Evolutionary conservation across 2,329 filamentous ascomycete genomes (phyloP).

Genomic region (Raffaelea deltoideospora): DNA sequence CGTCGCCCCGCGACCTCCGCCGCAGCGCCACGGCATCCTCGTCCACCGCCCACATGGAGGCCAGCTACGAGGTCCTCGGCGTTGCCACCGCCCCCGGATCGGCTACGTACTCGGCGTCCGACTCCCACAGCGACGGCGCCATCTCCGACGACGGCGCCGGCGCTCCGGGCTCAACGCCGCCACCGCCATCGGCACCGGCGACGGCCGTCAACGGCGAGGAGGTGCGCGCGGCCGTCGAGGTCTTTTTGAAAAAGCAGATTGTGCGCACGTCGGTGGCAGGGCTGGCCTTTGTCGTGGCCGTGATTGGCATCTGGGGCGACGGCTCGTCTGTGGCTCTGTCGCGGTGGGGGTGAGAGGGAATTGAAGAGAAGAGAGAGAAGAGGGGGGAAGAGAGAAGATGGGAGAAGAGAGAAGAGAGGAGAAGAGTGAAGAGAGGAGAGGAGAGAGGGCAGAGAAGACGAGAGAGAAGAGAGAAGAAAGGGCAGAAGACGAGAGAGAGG

Average conservation of each 20-base stretch:
- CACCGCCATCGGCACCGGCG: constrained; percentile 25
- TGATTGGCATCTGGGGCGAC: constrained; percentile 53
- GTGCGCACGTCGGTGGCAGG: constrained; percentile 38
- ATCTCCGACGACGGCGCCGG: constrained; percentile 9
- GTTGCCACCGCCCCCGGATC: constrained; percentile 17
- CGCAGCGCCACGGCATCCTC: constrained; percentile 7
- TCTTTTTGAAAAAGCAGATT: constrained; percentile 36
- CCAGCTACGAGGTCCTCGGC: constrained; percentile 47
- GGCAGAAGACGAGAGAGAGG: neutral
- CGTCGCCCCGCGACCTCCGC: constrained; percentile 3
- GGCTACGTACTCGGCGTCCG: constrained; percentile 5
- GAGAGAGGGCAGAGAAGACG: neutral
- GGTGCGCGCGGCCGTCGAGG: constrained; percentile 39
- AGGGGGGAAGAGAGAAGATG: too few relatives aligned
- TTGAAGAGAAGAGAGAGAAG: neutral
- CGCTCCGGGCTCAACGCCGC: constrained; percentile 15
- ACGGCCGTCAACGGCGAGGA: constrained; percentile 47
- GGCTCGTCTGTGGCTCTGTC: constrained; percentile 18
- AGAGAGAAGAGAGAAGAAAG: neutral
- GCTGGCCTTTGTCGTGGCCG: constrained; percentile 43
- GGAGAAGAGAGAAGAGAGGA: neutral
- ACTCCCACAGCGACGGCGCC: constrained; percentile 27
- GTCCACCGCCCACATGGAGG: constrained; percentile 41
- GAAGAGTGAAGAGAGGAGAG: neutral
- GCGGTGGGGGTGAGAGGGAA: neutral